phyloP scores from a whole-genome alignment of 306 rosid genomes.

The Acmispon strigosus region DNA sequence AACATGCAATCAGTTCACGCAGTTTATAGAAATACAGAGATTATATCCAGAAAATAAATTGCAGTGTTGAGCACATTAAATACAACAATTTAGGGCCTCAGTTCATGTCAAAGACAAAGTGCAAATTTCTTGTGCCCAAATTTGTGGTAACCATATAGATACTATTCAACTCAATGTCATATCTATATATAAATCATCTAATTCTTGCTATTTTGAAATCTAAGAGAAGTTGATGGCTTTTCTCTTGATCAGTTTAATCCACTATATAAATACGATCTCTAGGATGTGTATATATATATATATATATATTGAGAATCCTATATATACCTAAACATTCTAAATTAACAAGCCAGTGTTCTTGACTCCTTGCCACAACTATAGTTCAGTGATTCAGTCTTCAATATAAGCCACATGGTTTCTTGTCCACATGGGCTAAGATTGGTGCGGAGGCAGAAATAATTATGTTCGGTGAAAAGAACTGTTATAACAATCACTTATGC shows the following conservation, averaged over 20 bases:
- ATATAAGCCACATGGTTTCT: neutral
- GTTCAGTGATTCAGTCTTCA: too few relatives aligned
- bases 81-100: neutral
- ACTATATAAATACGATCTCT: neutral
- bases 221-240: neutral
- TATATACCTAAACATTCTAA: too few relatives aligned
- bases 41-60: neutral
- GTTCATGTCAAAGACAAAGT: neutral
- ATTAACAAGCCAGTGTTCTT: too few relatives aligned
- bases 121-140: conserved; percentile 1
- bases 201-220: neutral
- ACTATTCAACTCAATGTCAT: neutral
- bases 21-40: neutral
- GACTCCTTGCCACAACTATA: too few relatives aligned
- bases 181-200: neutral
- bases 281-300: too few relatives aligned
- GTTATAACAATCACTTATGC: neutral
- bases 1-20: neutral
- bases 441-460: neutral
- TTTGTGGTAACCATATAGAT: neutral
- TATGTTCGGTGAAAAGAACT: neutral
- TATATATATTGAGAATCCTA: too few relatives aligned
- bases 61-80: neutral
- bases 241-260: neutral
- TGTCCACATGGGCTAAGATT: neutral